Percentiles rank a stretch among this genome's conserved stretches.
Evolutionary conservation across 2,329 filamentous ascomycete genomes (phyloP).

Genomic region (Colletotrichum sp.): DNA sequence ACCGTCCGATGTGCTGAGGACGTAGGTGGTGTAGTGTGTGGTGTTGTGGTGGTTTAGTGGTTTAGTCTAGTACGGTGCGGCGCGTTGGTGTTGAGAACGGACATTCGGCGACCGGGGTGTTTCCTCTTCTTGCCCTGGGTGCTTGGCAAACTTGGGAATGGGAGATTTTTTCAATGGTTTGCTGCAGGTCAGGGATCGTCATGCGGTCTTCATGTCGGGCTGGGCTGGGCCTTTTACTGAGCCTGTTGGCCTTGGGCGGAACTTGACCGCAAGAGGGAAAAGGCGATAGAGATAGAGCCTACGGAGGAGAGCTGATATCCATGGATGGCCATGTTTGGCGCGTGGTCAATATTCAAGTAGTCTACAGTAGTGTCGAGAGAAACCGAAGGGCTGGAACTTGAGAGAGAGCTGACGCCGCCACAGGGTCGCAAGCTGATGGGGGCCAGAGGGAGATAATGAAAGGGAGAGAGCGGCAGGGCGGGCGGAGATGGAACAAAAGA

Average conservation of each 20-base stretch:
- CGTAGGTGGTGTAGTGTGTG: background rate
- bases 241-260: background rate
- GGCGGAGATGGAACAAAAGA: background rate
- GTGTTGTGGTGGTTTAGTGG: background rate
- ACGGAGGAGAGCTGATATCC: background rate
- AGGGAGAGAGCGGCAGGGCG: background rate
- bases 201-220: background rate
- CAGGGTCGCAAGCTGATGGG: background rate
- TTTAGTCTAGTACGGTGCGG: background rate
- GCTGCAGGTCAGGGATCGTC: background rate
- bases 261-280: background rate
- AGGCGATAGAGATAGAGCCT: background rate
- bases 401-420: background rate
- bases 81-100: background rate
- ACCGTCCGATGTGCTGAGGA: background rate
- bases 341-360: background rate
- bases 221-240: background rate
- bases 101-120: background rate
- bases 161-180: background rate
- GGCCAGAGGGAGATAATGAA: background rate
- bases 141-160: background rate
- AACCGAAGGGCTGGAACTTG: background rate
- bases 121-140: background rate
- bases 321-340: background rate
- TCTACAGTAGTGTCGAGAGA: background rate